Evolutionary conservation across 805 yeast species (phyloP).

Genomic region (Lachancea cidri): DNA sequence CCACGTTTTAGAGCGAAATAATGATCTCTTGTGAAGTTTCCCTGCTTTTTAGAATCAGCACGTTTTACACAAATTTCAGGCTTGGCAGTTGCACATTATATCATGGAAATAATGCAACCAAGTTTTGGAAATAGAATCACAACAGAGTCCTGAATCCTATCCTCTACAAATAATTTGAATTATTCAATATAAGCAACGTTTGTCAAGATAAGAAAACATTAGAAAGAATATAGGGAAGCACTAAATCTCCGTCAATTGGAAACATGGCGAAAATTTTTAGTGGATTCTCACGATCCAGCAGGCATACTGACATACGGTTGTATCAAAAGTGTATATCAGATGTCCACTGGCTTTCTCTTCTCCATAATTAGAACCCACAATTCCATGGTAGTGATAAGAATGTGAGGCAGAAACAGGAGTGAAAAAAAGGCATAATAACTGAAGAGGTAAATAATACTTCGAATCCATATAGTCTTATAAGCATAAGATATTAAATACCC

Average conservation of each 20-base stretch:
- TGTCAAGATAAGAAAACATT: background rate
- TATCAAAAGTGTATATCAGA: conserved; percentile 41
- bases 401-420: conserved; percentile 65
- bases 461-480: background rate
- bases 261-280: conserved; percentile 9
- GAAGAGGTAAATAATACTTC: background rate
- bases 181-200: too few relatives aligned
- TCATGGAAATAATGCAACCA: too few relatives aligned
- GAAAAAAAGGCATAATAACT: conserved; percentile 4
- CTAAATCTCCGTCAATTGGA: conserved; percentile 9
- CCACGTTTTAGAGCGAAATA: too few relatives aligned
- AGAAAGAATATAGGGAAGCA: conserved; percentile 16
- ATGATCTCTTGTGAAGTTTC: too few relatives aligned
- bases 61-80: too few relatives aligned
- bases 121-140: too few relatives aligned
- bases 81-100: too few relatives aligned
- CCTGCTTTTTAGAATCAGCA: too few relatives aligned
- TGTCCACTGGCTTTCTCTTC: conserved; percentile 50
- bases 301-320: conserved; percentile 36
- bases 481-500: background rate
- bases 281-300: conserved; percentile 45
- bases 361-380: conserved; percentile 58
- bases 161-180: too few relatives aligned
- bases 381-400: conserved; percentile 43
- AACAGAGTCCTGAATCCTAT: too few relatives aligned